phyloP scores from a whole-genome alignment of 441 rosid genomes.

The Populus tomentosa region DNA sequence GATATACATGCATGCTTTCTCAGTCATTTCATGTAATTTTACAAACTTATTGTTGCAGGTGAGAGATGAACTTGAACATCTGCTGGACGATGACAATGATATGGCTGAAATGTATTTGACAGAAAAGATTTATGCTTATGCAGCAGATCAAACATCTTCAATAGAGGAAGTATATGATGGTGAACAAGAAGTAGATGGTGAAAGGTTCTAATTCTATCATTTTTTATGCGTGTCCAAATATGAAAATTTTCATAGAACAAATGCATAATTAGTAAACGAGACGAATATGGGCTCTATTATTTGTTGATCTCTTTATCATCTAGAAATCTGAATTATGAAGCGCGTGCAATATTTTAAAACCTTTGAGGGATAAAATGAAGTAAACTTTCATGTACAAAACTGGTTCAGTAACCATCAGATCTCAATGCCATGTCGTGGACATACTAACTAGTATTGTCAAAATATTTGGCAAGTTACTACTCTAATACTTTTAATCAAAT shows the following conservation, averaged over 20 bases:
- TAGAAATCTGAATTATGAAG: background rate
- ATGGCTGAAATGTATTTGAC: conserved; percentile 67
- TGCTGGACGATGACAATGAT: conserved; percentile 57
- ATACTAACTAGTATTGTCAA: background rate
- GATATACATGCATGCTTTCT: background rate
- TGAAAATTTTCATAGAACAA: background rate
- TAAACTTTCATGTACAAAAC: background rate
- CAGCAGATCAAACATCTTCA: conserved; percentile 20
- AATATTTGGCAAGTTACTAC: background rate
- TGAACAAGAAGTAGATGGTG: conserved; percentile 22
- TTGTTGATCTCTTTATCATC: background rate
- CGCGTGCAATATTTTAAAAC: background rate
- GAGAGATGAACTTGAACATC: conserved; percentile 58
- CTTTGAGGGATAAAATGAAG: background rate
- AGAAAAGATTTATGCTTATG: conserved; percentile 29
- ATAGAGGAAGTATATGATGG: conserved; percentile 18
- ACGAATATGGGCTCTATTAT: background rate
- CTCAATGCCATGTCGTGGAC: background rate
- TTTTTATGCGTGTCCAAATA: background rate
- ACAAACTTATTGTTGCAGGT: conserved; percentile 28
- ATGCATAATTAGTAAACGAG: background rate
- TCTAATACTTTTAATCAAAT: background rate
- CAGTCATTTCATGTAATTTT: background rate
- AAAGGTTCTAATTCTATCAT: conserved; percentile 21
- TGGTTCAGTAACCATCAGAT: background rate